Evolutionary conservation across 2,329 filamentous ascomycete genomes (phyloP).

Genomic region (Triangularia verruculosa): DNA sequence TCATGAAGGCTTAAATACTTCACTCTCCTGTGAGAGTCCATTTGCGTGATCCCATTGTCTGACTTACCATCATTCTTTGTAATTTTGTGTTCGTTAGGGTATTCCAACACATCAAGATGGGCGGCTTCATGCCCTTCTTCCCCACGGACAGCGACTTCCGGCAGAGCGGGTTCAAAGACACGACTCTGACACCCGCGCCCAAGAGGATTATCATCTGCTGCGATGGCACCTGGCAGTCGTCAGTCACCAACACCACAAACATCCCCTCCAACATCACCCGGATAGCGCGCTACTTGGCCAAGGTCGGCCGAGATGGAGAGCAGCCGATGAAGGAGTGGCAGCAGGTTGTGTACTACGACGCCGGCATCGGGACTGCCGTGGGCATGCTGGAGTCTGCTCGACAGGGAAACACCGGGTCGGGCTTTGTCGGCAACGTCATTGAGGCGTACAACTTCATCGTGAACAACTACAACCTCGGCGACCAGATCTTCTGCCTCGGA

Average conservation of each 20-base stretch:
- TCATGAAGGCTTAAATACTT: neutral
- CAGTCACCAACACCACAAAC: neutral
- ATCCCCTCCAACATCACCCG: neutral
- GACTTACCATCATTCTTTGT: neutral
- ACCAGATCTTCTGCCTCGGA: conserved; percentile 37
- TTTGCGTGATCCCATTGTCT: neutral
- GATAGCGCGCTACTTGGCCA: neutral
- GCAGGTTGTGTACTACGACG: conserved; percentile 39
- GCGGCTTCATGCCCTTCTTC: neutral
- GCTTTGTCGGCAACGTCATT: conserved; percentile 33
- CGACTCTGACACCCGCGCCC: neutral
- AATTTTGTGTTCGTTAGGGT: neutral
- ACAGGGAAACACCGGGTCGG: conserved; percentile 30
- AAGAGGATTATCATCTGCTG: neutral
- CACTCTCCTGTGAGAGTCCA: neutral
- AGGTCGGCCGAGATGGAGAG: neutral
- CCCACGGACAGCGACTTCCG: neutral
- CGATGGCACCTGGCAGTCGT: neutral
- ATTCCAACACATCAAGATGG: neutral
- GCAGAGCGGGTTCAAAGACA: neutral
- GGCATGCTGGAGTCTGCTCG: conserved; percentile 25
- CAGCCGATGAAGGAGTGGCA: conserved; percentile 2
- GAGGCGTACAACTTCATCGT: conserved; percentile 38
- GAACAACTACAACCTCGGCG: conserved; percentile 35
- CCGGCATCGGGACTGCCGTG: conserved; percentile 34